Evolutionary conservation across 495 filamentous ascomycete species (phyloP), one percentile per base, ranked within the genome.

Genomic region (Trichoderma reesei): DNA sequence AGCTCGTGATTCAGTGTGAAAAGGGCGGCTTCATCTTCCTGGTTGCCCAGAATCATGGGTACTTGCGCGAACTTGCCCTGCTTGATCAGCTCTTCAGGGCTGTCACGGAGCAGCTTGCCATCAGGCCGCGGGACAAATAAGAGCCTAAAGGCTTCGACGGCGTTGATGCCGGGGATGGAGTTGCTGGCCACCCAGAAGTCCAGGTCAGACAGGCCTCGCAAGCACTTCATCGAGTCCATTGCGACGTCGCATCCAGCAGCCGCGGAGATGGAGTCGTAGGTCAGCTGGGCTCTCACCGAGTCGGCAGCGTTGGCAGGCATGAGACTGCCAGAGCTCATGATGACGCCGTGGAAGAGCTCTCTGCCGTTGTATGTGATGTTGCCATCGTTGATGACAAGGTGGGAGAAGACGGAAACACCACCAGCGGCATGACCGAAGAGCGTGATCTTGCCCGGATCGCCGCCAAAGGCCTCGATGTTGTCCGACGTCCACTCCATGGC

Each of bases 271-370:
- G 65, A 68, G 66, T 86, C 75, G 63, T 82, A 86, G 1, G 85
- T 69, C 0, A 65, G 70, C 61, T 86, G 80, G 0, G 76, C 80
- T 68, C 83, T 82, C 18, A 66, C 65, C 26, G 78, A 70, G 59
- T 85, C 81, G 1, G 85, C 78, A 0, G 75, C 71, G 46, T 84
- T 76, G 0, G 84, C 79, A 5, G 83, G 83, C 0, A 79, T 71
- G n/a, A 82, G 72, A 63, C 70, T 75, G 1, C 84, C 84, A 2
- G 80, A 84, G 67, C 85, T 72, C 83, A 86, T 84, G 56, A 84
- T 86, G 5, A 71, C 84, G 5, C 71, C 82, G 11, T 77, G 76
- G 76, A 87, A 86, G 0, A 86, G 73, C 2, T 80, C 75, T 33
- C 79, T 75, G 16, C 78, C 82, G n/a, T 83, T 84, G 70, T 85